Evolutionary conservation across 2,329 filamentous ascomycete genomes (phyloP).

Genomic region (Pseudophaeomoniella oleicola): DNA sequence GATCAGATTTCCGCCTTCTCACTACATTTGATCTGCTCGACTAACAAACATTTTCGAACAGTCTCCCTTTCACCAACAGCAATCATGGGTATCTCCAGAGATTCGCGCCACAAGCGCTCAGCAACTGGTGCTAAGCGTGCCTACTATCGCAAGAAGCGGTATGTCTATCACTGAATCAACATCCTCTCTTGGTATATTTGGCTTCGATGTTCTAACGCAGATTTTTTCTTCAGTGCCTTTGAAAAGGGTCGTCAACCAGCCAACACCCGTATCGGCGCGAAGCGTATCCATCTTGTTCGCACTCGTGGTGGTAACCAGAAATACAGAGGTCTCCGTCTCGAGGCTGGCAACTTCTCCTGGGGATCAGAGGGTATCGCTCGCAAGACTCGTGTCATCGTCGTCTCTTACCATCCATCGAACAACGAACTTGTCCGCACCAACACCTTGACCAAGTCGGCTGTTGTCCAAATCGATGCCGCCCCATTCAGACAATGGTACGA

Average conservation of each 20-base stretch:
- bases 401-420: conserved; percentile 99
- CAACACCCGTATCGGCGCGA: conserved; percentile 97
- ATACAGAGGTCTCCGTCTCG: conserved; percentile 97
- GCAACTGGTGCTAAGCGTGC: conserved; percentile 96
- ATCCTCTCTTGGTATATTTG: neutral
- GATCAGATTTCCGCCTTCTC: too few species aligned
- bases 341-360: conserved; percentile 99
- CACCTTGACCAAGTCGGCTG: conserved; percentile 97
- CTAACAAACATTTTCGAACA: neutral
- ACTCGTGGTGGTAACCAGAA: conserved; percentile 98
- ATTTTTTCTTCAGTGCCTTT: conserved; percentile 79
- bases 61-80: conserved; percentile 45
- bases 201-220: conserved; percentile 41
- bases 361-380: conserved; percentile 93
- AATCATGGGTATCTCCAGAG: conserved; percentile 99
- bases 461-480: conserved; percentile 96
- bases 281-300: conserved; percentile 93
- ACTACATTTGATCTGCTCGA: too few species aligned
- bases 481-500: conserved; percentile 99
- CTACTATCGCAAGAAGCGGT: conserved; percentile 61
- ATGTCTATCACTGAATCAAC: conserved; percentile 13
- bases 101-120: conserved; percentile 99
- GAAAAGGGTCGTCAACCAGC: conserved; percentile 98
- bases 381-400: conserved; percentile 98
- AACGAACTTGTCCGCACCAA: conserved; percentile 99